Percentiles rank a stretch among this genome's conserved stretches.
These are phyloP conservation scores for Dendrobium nobile DNA, from an alignment of 106 monocot species.

Conservation along the genomic window DNA sequence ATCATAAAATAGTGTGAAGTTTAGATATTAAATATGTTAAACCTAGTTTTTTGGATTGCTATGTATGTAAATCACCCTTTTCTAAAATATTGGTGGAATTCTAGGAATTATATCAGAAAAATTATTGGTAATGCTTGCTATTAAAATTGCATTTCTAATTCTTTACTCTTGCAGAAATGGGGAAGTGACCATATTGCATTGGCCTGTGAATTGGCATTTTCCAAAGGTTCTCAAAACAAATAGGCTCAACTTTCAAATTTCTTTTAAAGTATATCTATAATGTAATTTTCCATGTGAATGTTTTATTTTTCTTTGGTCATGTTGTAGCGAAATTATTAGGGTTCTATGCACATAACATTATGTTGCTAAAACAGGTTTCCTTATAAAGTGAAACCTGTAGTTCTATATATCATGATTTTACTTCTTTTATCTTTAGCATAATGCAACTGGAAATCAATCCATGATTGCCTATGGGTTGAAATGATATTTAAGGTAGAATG, in stretches of 20 bases:
- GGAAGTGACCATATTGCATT: slow-evolving; percentile 73
- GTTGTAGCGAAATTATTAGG: background rate
- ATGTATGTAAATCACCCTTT: too few species aligned
- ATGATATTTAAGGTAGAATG: too few species aligned
- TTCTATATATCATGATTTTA: background rate
- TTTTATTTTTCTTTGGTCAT: background rate
- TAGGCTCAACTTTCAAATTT: slow-evolving; percentile 5
- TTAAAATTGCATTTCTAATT: background rate
- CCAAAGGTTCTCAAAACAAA: background rate
- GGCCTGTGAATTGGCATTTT: slow-evolving; percentile 59
- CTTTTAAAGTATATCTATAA: background rate
- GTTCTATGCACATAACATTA: too few species aligned
- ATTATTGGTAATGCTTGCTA: background rate
- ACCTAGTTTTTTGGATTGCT: too few species aligned
- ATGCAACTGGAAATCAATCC: background rate
- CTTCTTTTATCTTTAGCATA: background rate
- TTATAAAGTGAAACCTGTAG: too few species aligned
- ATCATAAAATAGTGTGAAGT: too few species aligned
- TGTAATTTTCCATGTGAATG: too few species aligned
- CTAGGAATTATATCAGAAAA: too few species aligned
- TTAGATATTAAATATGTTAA: too few species aligned
- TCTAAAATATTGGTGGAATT: too few species aligned
- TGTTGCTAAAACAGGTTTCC: too few species aligned
- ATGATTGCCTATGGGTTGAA: background rate
- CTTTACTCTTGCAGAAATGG: slow-evolving; percentile 49